Evolutionary conservation across 805 yeast species (phyloP).

Genomic region (Candida coquimbonensis): DNA sequence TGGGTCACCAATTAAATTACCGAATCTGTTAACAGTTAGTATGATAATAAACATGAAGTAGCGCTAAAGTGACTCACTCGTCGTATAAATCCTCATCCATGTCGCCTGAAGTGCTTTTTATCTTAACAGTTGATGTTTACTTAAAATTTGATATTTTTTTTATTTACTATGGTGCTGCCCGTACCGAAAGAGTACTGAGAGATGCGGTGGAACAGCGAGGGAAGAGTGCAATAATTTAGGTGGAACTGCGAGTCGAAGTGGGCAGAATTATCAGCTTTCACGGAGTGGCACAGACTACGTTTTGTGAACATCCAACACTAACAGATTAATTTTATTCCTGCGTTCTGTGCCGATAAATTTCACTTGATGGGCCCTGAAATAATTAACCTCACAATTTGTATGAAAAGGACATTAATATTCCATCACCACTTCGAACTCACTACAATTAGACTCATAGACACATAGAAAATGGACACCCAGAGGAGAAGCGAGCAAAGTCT

Average conservation of each 20-base stretch:
- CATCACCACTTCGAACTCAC: too few species aligned
- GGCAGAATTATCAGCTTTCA: too few species aligned
- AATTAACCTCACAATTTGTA: too few species aligned
- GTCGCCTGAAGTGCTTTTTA: background rate
- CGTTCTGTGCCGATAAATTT: too few species aligned
- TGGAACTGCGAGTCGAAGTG: too few species aligned
- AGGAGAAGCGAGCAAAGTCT: slow-evolving; percentile 1
- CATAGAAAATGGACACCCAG: background rate
- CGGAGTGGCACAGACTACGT: too few species aligned
- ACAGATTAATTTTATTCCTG: too few species aligned
- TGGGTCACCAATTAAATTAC: slow-evolving; percentile 54
- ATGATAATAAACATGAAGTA: background rate
- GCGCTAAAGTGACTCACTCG: slow-evolving; percentile 37
- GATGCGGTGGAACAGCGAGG: background rate
- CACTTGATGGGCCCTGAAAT: too few species aligned
- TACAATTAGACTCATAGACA: background rate
- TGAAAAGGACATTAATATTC: too few species aligned
- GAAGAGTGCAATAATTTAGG: background rate
- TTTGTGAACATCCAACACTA: too few species aligned
- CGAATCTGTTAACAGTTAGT: slow-evolving; percentile 34
- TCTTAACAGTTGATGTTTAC: background rate
- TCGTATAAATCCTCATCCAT: slow-evolving; percentile 68
- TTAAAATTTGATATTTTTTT: background rate
- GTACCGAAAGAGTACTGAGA: background rate
- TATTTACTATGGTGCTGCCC: background rate